Conservation (phyloP, 345 rosid species). For the Citrus sp. region DNA sequence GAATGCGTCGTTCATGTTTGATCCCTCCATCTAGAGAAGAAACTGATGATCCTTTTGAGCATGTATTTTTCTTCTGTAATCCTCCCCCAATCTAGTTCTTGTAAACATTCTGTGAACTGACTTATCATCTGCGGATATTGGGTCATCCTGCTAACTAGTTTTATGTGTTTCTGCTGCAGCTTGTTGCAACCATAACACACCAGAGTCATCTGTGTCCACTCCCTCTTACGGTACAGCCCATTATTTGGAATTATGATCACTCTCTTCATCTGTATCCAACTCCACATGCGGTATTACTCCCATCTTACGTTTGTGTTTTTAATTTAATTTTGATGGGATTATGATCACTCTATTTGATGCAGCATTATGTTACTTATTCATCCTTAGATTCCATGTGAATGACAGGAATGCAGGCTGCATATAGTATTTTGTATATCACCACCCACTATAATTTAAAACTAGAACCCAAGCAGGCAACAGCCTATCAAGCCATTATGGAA, state of each 20-base stretch:
- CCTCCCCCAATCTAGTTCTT: neutral
- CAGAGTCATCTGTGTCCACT: slow-evolving; percentile 96
- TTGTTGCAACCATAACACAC: slow-evolving; percentile 89
- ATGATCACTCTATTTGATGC: neutral
- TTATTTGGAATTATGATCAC: slow-evolving; percentile 96
- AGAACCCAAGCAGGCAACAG: neutral
- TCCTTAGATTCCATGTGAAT: neutral
- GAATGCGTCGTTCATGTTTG: slow-evolving; percentile 92
- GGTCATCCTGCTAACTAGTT: slow-evolving; percentile 1
- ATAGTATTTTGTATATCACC: neutral
- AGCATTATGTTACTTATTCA: neutral
- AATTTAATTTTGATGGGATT: slow-evolving; percentile 3
- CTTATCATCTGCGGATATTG: slow-evolving; percentile 3
- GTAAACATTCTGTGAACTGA: neutral
- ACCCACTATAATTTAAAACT: neutral
- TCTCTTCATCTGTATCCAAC: slow-evolving; percentile 86
- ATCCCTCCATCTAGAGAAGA: slow-evolving; percentile 82
- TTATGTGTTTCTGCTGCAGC: slow-evolving; percentile 47
- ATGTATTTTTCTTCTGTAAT: slow-evolving; percentile 39
- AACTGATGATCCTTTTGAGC: slow-evolving; percentile 77
- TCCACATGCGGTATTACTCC: slow-evolving; percentile 72
- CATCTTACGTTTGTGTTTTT: neutral
- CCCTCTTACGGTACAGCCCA: slow-evolving; percentile 85
- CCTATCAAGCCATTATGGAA: neutral
- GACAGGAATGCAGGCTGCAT: neutral